Percentiles rank a stretch among this genome's conserved stretches.
Conservation (phyloP, 371 early-diverging fungal genomes). For the Saksenaea vasiformis region DNA sequence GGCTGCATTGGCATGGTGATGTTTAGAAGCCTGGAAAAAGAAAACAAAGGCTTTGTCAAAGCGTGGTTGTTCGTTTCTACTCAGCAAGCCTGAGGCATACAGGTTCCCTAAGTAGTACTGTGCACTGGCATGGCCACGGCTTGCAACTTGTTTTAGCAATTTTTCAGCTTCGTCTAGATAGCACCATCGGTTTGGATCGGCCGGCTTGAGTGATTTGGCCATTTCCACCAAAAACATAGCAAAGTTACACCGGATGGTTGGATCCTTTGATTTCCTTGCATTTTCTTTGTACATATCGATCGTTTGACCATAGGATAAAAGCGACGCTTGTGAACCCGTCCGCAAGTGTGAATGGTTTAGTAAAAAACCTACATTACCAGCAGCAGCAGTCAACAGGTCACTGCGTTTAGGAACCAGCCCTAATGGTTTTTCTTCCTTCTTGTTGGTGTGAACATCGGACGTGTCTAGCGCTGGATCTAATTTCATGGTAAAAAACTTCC, state of each 20-base stretch:
- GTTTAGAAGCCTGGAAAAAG: conserved; percentile 55
- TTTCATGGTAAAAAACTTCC: neutral
- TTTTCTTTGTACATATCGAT: conserved; percentile 69
- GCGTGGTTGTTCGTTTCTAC: conserved; percentile 38
- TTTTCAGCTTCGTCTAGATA: conserved; percentile 46
- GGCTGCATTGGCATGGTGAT: conserved; percentile 53
- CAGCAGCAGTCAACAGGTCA: too few relatives aligned
- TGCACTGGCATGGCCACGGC: conserved; percentile 42
- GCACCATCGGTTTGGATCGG: conserved; percentile 6
- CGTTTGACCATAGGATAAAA: conserved; percentile 58
- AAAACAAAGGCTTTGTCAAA: conserved; percentile 55
- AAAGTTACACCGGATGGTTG: conserved; percentile 65
- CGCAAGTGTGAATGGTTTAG: conserved; percentile 46
- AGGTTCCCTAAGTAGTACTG: conserved; percentile 51
- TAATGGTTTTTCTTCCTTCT: too few relatives aligned
- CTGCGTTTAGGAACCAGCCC: too few relatives aligned
- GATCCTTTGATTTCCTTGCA: conserved; percentile 67
- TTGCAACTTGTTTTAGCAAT: conserved; percentile 38
- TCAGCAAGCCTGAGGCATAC: conserved; percentile 44
- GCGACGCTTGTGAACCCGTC: conserved; percentile 49
- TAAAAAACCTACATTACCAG: neutral
- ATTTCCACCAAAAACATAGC: conserved; percentile 58
- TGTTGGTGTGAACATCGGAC: too few relatives aligned
- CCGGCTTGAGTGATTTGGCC: conserved; percentile 37
- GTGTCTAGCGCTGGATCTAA: too few relatives aligned